Evolutionary conservation across 2,329 filamentous ascomycete species (phyloP), one percentile per base, ranked within the genome.

Genomic region (Epichloe hybrida): DNA sequence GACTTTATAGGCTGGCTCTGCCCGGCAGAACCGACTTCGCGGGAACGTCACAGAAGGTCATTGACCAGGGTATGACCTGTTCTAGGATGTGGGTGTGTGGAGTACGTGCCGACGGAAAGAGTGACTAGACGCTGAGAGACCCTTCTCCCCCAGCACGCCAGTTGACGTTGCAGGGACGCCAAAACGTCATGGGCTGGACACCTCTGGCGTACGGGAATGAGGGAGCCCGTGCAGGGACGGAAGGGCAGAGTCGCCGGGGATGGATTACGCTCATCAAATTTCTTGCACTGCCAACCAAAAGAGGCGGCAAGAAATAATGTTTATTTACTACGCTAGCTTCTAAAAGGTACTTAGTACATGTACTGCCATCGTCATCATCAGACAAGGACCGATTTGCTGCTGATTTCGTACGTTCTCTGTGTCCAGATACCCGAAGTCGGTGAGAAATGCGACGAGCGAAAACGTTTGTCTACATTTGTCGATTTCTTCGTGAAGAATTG

Each of bases 41-140:
- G 46, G 52, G 44, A 53, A 53, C 49, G 52, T 53, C 52, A 52
- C 49, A 42, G 47, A 42, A 38, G 36, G 44, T 51, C 49, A 51
- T 51, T 37, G 47, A 49, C 49, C 41, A 49, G 52, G 52, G 38
- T 53, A 44, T 48, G 46, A 42, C 46, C 27, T 11, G 27, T 31
- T 31, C 27, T 31, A 31, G 27, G 27, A 31, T 31, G 27, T 31
- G 27, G 27, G 27, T 31, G 27, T 31, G 27, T 31, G 27, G 27
- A 31, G 27, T 31, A 31, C 40, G 20, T 21, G 20, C 39, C 17
- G 37, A 39, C 27, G 27, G 27, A 17, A 39, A 17, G 37, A 17
- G 37, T 39, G 27, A 31, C 27, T 31, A 31, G 27, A 31, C 27
- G 27, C 27, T 31, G 8, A 17, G 37, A 38, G 37, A 38, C 37